Evolutionary conservation across 1,139 yeast species (phyloP), one percentile per base, ranked within the genome.

Genomic region (Pneumocystis canis): DNA sequence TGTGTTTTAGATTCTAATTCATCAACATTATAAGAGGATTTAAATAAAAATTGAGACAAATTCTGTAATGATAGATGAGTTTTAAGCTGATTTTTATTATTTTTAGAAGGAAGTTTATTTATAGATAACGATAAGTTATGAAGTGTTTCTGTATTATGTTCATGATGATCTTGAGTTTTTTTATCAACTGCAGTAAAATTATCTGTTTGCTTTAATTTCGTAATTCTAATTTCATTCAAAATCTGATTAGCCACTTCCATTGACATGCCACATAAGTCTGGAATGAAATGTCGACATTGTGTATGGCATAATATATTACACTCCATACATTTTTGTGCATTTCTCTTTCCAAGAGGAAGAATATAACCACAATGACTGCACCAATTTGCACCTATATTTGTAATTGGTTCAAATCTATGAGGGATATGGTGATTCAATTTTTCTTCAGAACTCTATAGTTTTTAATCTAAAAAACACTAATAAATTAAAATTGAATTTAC

Each of bases 281-380:
- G 98, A 32, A 92, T 97, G 71, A 90, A 78, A 72, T 89, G 97
- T 7, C 94, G 86, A 77, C 98, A 92, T 62, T 84, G 84, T 5
- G 95, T 82, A 73, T 92, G 98, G 71, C 96, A 90, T 84, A 90
- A 88, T 35, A 89, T 83, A 57, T 95, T 95, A 82, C 98, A 92
- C 71, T 92, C 98, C 7, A 85, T 78, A 79, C 98, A 92, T 73
- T 89, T 92, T 62, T 96, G 82, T n/a, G 89, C 95, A 71, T 87
- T 89, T 74, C 89, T 89, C 71, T 85, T 84, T 63, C 97, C 96
- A 85, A 96, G 85, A 5, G 98, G 97, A 67, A 92, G 79, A 63
- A 92, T 84, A 72, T 89, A 89, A 66, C 98, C 98, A 80, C 98
- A 92, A 72, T 92, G 98, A 71, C 97, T 92, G 75, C 98, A 92